These are phyloP conservation scores for Kwoniella sp. DNA, from an alignment of 768 basidiomycete species.

Conservation along the genomic window DNA sequence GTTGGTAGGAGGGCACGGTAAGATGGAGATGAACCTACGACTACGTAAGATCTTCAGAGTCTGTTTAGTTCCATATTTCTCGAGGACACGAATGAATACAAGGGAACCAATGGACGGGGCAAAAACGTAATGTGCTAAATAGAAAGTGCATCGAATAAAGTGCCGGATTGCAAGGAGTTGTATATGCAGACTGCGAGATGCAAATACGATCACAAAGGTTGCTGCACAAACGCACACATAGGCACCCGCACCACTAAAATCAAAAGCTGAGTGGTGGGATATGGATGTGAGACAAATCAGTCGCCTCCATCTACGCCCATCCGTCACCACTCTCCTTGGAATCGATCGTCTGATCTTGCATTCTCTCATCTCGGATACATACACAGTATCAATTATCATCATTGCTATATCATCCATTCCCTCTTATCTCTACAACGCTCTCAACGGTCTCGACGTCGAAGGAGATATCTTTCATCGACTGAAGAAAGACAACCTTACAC, in stretches of 20 bases:
- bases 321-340: too few relatives aligned
- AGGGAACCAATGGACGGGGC: not conserved
- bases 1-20: not conserved
- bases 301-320: not conserved
- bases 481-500: conserved; percentile 1
- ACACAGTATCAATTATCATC: not conserved
- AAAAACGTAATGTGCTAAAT: not conserved
- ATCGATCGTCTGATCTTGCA: not conserved
- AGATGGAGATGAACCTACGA: not conserved
- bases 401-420: not conserved
- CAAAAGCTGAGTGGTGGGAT: not conserved
- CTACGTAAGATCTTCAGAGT: conserved; percentile 16
- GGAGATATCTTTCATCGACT: not conserved
- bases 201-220: not conserved
- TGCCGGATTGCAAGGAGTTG: not conserved
- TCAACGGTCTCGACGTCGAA: conserved; percentile 1
- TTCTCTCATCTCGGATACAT: not conserved
- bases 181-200: not conserved
- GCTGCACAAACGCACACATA: too few relatives aligned
- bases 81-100: not conserved
- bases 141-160: not conserved
- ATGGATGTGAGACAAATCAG: not conserved
- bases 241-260: too few relatives aligned
- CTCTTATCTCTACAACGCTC: not conserved
- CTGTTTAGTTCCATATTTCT: not conserved